Evolutionary conservation across 75 land plant genomes (phyloP), one percentile per base, ranked within the genome.

Genomic region (Selaginella tamariscina): DNA sequence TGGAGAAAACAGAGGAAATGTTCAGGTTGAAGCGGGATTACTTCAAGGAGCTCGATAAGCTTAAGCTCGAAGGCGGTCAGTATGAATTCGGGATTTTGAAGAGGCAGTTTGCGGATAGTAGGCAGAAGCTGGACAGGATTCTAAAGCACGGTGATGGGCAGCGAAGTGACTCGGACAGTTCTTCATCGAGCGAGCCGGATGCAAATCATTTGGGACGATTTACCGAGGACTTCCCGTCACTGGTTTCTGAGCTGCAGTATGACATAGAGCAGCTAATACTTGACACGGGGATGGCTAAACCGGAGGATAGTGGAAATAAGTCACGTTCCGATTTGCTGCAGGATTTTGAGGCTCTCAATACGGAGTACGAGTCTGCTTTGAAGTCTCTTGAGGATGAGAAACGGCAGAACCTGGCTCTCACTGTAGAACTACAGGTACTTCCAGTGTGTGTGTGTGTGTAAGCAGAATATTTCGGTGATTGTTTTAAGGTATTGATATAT

Each of bases 81-180:
- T 39, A 39, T 15, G 49, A 39, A 15, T 39, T 39, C 15, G 49
- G 49, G 15, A 39, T 39, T 15, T 39, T 39, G 49, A 39, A 39
- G 49, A 39, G 15, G 49, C 49, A 39, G 15, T 39, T 39, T 39
- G 49, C 49, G 5, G 49, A 39, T 39, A 39, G 49, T 15, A 39
- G 49, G 15, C 49, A 39, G 49, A 39, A 39, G 49, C 49, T 39
- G 49, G 49, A 39, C 49, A 39, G 49, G 49, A 39, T 39, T 39
- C 49, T 39, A 15, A 39, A 15, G 49, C 49, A 39, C 5, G 49
- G 49, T 39, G 49, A 39, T 39, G 49, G 15, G 11, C 11, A 39
- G 49, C 49, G 15, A 5, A 39, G 49, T 15, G 49, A 39, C 49
- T 5, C 49, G 49, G 49, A 39, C 49, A 39, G 49, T 39, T 39